Conservation (phyloP, 75 land plant species). For the Adiantum capillusveneris region DNA sequence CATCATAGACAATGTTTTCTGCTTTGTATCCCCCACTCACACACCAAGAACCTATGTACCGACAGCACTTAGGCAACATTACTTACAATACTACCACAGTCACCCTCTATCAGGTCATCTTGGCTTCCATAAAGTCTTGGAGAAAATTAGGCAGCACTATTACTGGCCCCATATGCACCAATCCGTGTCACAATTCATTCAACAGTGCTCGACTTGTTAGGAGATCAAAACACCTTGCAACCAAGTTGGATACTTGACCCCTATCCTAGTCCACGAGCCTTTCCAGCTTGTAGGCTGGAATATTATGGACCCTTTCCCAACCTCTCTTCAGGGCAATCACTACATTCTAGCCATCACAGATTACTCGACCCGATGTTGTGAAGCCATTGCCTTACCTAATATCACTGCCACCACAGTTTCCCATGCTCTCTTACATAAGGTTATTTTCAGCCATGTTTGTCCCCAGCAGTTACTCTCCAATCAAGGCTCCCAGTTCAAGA, state of each 20-base stretch:
- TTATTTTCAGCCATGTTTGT: neutral
- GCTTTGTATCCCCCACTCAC: neutral
- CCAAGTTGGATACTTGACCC: neutral
- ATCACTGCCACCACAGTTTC: neutral
- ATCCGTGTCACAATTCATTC: neutral
- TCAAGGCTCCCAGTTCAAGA: constrained; percentile 3
- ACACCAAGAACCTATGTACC: neutral
- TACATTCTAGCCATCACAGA: neutral
- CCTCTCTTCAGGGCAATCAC: no score
- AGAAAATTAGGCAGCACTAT: neutral
- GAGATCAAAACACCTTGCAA: neutral
- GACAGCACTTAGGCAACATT: neutral
- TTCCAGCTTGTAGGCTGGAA: no score
- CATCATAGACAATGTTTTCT: neutral
- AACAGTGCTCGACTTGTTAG: neutral
- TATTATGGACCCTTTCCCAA: neutral
- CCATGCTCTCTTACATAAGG: neutral
- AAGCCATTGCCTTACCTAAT: neutral
- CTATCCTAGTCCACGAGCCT: no score
- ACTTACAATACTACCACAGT: neutral
- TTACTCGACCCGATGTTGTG: constrained; percentile 1
- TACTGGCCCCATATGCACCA: constrained; percentile 1
- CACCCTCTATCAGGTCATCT: neutral
- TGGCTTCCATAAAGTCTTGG: neutral
- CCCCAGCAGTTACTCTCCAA: neutral